A percentile compares a stretch with the other conserved stretches of the same genome.
phyloP scores from a whole-genome alignment of 2,329 filamentous ascomycete species.

The Colletotrichum simmondsii region DNA sequence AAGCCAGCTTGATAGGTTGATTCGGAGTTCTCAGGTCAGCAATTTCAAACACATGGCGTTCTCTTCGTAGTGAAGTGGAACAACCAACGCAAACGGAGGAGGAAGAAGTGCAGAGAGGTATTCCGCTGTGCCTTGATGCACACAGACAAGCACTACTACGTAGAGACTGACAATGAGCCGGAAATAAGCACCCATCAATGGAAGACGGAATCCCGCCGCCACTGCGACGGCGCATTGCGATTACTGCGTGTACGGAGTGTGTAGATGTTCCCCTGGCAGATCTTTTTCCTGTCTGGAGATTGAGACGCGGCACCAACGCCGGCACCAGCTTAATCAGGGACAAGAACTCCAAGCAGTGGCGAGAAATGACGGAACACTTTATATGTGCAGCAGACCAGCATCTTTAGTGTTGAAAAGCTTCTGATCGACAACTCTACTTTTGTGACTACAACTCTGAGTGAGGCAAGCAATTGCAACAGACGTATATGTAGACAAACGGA shows the following conservation, averaged over 20 bases:
- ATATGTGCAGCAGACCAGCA: constrained; percentile 2
- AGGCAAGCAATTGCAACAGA: neutral
- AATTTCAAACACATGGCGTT: neutral
- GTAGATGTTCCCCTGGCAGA: neutral
- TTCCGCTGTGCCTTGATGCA: too few relatives aligned
- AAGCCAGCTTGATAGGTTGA: neutral
- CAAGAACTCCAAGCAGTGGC: neutral
- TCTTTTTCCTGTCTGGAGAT: neutral
- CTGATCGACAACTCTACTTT: neutral
- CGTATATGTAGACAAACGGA: neutral
- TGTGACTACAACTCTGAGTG: neutral
- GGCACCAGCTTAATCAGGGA: neutral
- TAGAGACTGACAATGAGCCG: neutral
- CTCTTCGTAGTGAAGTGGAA: neutral
- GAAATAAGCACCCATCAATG: neutral
- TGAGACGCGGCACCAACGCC: neutral
- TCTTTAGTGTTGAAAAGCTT: neutral
- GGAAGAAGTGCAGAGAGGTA: neutral
- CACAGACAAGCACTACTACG: too few relatives aligned
- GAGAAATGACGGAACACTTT: neutral
- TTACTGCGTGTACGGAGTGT: neutral
- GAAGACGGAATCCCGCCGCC: neutral
- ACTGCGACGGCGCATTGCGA: neutral
- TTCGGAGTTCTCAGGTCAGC: neutral
- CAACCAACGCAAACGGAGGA: neutral